Evolutionary conservation across 768 basidiomycete genomes (phyloP).

Genomic region (Naganishia vaughanmartiniae): DNA sequence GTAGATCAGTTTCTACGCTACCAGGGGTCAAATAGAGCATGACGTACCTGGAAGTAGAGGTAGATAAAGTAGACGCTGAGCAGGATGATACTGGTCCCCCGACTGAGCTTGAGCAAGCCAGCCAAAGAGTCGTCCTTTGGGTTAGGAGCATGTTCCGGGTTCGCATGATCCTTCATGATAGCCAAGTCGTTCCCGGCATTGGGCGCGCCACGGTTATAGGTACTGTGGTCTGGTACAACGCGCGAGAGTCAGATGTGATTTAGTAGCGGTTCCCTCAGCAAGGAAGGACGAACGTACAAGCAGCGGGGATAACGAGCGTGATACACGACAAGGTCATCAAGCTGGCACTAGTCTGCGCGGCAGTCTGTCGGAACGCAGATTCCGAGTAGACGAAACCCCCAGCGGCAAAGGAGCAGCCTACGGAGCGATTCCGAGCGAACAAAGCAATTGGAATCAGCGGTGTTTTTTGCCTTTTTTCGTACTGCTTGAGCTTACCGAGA

Average conservation of each 20-base stretch:
- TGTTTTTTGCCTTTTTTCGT: constrained; percentile 53
- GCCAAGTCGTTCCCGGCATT: constrained; percentile 23
- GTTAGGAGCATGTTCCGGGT: constrained; percentile 39
- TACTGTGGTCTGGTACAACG: constrained; percentile 43
- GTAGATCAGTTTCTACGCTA: neutral
- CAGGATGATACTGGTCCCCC: constrained; percentile 75
- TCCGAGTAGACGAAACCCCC: constrained; percentile 63
- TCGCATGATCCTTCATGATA: constrained; percentile 25
- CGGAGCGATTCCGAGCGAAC: neutral
- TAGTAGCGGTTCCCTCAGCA: constrained; percentile 33
- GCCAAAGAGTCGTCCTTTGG: constrained; percentile 44
- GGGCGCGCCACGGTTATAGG: constrained; percentile 29
- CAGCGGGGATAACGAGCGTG: constrained; percentile 87
- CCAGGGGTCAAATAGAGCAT: neutral
- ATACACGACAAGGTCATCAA: constrained; percentile 84
- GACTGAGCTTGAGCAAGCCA: constrained; percentile 70
- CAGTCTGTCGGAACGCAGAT: constrained; percentile 74
- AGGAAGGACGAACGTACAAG: constrained; percentile 58
- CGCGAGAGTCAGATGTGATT: neutral
- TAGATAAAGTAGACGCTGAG: constrained; percentile 65
- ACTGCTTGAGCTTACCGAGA: constrained; percentile 79
- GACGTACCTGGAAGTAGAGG: constrained; percentile 65
- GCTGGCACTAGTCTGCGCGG: constrained; percentile 70
- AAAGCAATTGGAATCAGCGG: neutral
- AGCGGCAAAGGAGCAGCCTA: constrained; percentile 20